A percentile compares a stretch with the other conserved stretches of the same genome.
These are phyloP conservation scores for Telopea speciosissima DNA, from an alignment of 177 flowering plant species.

Conservation along the genomic window DNA sequence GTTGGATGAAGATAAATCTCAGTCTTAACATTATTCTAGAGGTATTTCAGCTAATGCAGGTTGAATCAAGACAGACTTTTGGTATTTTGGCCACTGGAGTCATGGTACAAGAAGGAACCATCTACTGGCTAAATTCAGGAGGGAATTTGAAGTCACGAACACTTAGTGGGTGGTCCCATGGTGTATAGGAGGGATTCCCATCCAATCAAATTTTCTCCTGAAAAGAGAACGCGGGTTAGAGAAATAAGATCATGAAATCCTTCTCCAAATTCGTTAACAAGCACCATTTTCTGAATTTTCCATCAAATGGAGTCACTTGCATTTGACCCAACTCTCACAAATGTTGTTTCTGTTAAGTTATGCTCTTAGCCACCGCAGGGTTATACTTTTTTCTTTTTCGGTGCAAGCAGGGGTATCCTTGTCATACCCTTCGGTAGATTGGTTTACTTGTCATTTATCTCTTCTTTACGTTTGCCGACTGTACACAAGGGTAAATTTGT, in stretches of 20 bases:
- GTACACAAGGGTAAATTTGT: too few relatives aligned
- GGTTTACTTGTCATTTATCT: too few relatives aligned
- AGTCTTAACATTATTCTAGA: background rate
- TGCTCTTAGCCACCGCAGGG: too few relatives aligned
- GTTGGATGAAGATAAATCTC: too few relatives aligned
- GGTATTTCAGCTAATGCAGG: background rate
- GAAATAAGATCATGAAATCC: background rate
- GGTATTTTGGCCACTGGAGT: background rate
- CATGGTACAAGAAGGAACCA: background rate
- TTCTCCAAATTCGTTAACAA: background rate
- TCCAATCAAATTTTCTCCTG: background rate
- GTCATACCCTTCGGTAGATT: too few relatives aligned
- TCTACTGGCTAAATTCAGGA: background rate
- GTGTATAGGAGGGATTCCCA: background rate
- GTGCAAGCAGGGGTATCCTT: too few relatives aligned
- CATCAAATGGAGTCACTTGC: background rate
- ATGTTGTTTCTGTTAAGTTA: too few relatives aligned
- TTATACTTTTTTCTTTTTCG: too few relatives aligned
- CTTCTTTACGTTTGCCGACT: too few relatives aligned
- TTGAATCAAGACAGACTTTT: background rate
- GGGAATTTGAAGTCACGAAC: background rate
- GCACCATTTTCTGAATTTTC: background rate
- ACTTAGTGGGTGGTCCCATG: background rate
- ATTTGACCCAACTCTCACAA: too few relatives aligned
- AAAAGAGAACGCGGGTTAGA: background rate